Evolutionary conservation across 73 alveolate species (phyloP), one percentile per base, ranked within the genome.

Genomic region (Urostyla sp.): DNA sequence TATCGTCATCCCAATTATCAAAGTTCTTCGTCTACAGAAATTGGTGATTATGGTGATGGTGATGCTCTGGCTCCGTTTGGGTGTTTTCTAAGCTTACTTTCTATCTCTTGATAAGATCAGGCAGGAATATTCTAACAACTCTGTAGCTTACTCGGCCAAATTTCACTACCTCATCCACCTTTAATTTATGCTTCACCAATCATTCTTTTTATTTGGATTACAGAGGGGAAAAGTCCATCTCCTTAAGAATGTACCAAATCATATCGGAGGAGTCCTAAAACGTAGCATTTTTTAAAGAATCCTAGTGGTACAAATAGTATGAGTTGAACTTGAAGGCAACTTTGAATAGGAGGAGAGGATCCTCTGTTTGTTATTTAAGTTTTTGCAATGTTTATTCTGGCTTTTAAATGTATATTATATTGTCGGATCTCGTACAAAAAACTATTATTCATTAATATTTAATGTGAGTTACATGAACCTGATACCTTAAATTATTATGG

Each of bases 1-100:
- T 5, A 36, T 59, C 76, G 37, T 59, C 76, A 24, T 59, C 76
- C 76, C 76, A 59, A 31, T 59, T 59, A 4, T 59, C 76, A 59
- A 13, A 30, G 34, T 59, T 59, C 20, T 36, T 3, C 18, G 76
- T 59, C 6, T 30, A 35, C 15, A 35, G 30, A 24, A 35, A n/a
- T n/a, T n/a, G n/a, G n/a, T n/a, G n/a, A n/a, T n/a, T n/a, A n/a
- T n/a, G n/a, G n/a, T n/a, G n/a, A n/a, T n/a, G n/a, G n/a, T n/a
- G n/a, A n/a, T n/a, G n/a, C n/a, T n/a, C n/a, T n/a, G n/a, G n/a
- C n/a, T n/a, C n/a, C n/a, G n/a, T n/a, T n/a, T n/a, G n/a, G n/a
- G n/a, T n/a, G n/a, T n/a, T n/a, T n/a, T n/a, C n/a, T n/a, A n/a
- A n/a, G n/a, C n/a, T n/a, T n/a, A n/a, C n/a, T n/a, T n/a, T n/a